A percentile compares a stretch with the other conserved stretches of the same genome.
Evolutionary conservation across 2,329 filamentous ascomycete genomes (phyloP).

Genomic region (Magnaporthiopsis incrustans): DNA sequence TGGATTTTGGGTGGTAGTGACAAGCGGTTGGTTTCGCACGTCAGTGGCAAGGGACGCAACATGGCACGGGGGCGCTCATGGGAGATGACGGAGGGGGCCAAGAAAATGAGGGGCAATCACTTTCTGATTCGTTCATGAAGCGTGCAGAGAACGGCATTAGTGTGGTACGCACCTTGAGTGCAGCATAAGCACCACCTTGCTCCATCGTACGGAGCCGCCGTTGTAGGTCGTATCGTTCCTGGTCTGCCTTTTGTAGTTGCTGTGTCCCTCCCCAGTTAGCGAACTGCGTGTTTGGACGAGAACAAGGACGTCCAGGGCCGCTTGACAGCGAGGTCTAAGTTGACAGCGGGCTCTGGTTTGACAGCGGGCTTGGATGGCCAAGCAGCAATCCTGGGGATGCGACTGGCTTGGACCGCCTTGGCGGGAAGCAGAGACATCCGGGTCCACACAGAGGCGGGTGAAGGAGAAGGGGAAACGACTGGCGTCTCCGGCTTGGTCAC

Average conservation of each 20-base stretch:
- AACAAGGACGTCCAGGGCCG: background rate
- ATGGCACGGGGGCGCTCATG: background rate
- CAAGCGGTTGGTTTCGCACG: background rate
- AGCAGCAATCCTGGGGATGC: no score
- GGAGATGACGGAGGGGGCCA: background rate
- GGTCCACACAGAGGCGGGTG: background rate
- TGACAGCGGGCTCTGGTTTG: background rate
- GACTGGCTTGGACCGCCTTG: background rate
- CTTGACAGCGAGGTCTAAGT: background rate
- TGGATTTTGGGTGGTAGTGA: conserved; percentile 16
- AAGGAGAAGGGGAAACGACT: background rate
- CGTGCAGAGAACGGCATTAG: conserved; percentile 6
- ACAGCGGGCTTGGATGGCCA: background rate
- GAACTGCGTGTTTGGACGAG: background rate
- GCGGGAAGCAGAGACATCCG: no score
- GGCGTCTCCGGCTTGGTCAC: background rate
- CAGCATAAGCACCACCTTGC: conserved; percentile 38
- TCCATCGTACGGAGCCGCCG: conserved; percentile 45
- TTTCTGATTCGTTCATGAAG: background rate
- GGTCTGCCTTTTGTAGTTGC: conserved; percentile 52
- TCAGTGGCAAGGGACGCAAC: background rate
- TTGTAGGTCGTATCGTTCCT: conserved; percentile 48
- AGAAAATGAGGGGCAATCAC: background rate
- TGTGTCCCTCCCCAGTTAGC: conserved; percentile 18
- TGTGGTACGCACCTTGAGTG: conserved; percentile 41